Conservation (phyloP, 2,329 filamentous ascomycete species). For the Fusarium sp. region DNA sequence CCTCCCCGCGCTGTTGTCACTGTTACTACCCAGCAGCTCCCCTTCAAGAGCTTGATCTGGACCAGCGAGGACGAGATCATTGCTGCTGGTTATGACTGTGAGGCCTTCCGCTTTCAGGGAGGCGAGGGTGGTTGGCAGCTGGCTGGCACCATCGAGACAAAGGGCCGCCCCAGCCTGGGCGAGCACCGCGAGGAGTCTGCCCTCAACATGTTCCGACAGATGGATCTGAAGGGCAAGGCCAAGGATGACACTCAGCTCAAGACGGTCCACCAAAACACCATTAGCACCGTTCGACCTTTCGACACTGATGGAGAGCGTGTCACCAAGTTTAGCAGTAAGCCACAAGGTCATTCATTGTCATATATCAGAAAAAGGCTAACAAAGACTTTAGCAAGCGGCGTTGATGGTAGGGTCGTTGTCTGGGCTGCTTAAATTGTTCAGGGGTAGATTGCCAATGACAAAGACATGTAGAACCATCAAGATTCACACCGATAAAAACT, state of each 20-base stretch:
- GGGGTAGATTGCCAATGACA: slow-evolving; percentile 2
- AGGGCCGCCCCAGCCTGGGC: slow-evolving; percentile 70
- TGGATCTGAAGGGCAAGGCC: slow-evolving; percentile 95
- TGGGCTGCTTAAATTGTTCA: slow-evolving; percentile 70
- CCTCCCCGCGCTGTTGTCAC: slow-evolving; percentile 91
- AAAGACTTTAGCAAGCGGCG: slow-evolving; percentile 73
- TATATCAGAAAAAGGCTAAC: slow-evolving; percentile 44
- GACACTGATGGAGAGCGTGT: slow-evolving; percentile 74
- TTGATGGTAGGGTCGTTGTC: slow-evolving; percentile 85
- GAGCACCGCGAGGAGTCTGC: slow-evolving; percentile 87
- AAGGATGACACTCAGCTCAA: slow-evolving; percentile 95
- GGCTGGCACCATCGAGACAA: slow-evolving; percentile 82
- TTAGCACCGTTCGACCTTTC: slow-evolving; percentile 85
- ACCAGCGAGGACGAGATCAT: slow-evolving; percentile 92
- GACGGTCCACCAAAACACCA: slow-evolving; percentile 96
- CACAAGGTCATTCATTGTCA: neutral
- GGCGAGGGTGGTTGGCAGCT: slow-evolving; percentile 85
- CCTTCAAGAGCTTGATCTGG: slow-evolving; percentile 95
- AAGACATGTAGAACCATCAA: slow-evolving; percentile 4
- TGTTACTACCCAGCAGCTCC: slow-evolving; percentile 88
- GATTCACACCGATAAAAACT: neutral
- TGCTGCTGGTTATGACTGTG: slow-evolving; percentile 90
- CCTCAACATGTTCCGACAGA: slow-evolving; percentile 97
- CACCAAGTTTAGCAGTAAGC: slow-evolving; percentile 88
- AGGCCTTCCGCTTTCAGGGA: slow-evolving; percentile 90